Percentiles rank a stretch among this genome's conserved stretches.
Evolutionary conservation across 2,329 filamentous ascomycete genomes (phyloP).

Genomic region (Dothideomycetes sp.): DNA sequence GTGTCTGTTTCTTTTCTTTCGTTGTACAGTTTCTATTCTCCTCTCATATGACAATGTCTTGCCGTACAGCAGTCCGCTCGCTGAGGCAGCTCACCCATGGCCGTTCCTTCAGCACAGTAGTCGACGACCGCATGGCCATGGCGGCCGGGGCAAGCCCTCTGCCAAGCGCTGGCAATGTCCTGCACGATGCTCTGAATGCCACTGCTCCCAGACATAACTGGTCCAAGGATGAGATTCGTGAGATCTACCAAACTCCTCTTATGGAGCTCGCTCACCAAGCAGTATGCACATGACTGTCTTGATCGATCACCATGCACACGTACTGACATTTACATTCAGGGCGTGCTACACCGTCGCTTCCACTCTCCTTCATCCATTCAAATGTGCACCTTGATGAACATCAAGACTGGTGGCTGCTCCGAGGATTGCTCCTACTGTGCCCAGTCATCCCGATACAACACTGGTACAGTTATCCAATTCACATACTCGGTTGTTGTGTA

Average conservation of each 20-base stretch:
- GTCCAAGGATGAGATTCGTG: conserved; percentile 71
- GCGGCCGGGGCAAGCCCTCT: conserved; percentile 18
- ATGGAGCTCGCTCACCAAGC: conserved; percentile 52
- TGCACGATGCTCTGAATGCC: conserved; percentile 49
- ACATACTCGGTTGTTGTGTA: not conserved
- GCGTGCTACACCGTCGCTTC: conserved; percentile 70
- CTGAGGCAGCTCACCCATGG: conserved; percentile 15
- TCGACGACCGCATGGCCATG: conserved; percentile 27
- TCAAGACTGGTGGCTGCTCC: conserved; percentile 86
- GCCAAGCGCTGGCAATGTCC: conserved; percentile 21
- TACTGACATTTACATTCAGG: conserved; percentile 37
- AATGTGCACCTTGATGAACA: conserved; percentile 93
- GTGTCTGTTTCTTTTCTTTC: not conserved
- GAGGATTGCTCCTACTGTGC: conserved; percentile 93
- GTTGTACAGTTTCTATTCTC: not conserved
- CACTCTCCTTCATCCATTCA: conserved; percentile 77
- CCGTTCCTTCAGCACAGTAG: conserved; percentile 27
- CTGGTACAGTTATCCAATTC: conserved; percentile 33
- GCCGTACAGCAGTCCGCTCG: conserved; percentile 13
- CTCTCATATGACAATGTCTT: conserved; percentile 3
- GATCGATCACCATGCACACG: not conserved
- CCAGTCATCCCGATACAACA: conserved; percentile 71
- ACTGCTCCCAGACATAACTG: conserved; percentile 59
- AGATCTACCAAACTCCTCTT: conserved; percentile 73
- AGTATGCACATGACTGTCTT: conserved; percentile 16